Evolutionary conservation across 371 early-diverging fungal genomes (phyloP).

Genomic region (Mycotypha africana): DNA sequence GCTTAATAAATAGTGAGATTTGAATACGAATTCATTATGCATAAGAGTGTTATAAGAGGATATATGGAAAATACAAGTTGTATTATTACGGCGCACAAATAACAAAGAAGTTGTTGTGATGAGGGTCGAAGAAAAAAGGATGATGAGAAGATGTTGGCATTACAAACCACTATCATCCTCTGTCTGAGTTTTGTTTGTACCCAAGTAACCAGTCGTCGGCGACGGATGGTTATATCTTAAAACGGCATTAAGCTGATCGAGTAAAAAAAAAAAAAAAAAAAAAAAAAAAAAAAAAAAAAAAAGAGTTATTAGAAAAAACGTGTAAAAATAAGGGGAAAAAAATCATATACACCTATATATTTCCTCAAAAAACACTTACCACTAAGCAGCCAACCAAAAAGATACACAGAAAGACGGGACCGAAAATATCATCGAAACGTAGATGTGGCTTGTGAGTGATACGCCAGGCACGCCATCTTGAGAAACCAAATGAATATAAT

Average conservation of each 20-base stretch:
- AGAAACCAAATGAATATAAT: constrained; percentile 78
- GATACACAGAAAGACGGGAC: constrained; percentile 79
- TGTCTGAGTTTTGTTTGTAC: constrained; percentile 3
- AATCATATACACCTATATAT: too few relatives aligned
- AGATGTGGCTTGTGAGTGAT: constrained; percentile 42
- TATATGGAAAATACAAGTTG: too few relatives aligned
- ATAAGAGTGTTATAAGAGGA: too few relatives aligned
- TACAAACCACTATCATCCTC: too few relatives aligned
- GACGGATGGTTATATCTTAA: constrained; percentile 14
- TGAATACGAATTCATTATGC: too few relatives aligned
- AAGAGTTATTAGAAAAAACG: background rate
- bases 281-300: background rate
- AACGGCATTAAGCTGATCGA: constrained; percentile 19
- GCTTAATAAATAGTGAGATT: too few relatives aligned
- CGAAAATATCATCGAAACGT: constrained; percentile 58
- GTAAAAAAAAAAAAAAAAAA: background rate
- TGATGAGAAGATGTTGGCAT: too few relatives aligned
- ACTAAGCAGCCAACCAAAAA: constrained; percentile 74
- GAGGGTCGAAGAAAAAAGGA: too few relatives aligned
- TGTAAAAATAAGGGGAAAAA: too few relatives aligned
- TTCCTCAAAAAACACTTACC: constrained; percentile 52
- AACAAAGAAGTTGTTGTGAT: too few relatives aligned
- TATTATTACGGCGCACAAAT: too few relatives aligned
- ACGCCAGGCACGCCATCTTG: constrained; percentile 78
- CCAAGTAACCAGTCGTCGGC: constrained; percentile 5